A percentile compares a stretch with the other conserved stretches of the same genome.
phyloP scores from a whole-genome alignment of 352 stramenopile genomes.

The Globisporangium rhizosaccharum region DNA sequence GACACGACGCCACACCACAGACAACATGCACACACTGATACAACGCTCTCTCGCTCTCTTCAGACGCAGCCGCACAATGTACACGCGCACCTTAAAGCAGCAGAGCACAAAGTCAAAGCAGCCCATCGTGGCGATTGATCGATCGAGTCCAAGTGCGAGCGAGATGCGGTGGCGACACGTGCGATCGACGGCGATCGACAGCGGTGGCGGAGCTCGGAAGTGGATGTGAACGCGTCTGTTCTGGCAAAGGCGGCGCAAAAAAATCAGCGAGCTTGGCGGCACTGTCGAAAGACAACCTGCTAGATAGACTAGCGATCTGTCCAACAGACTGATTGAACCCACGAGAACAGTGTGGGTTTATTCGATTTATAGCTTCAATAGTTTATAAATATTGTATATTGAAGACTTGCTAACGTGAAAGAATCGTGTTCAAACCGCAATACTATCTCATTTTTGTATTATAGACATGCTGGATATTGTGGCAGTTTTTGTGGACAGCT shows the following conservation, averaged over 20 bases:
- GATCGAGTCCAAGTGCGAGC: not conserved
- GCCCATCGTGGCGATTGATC: constrained; percentile 27
- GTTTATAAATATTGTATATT: not conserved
- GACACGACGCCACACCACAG: not conserved
- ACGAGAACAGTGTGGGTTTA: too few relatives aligned
- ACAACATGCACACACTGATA: too few relatives aligned
- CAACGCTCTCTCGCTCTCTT: too few relatives aligned
- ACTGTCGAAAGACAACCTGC: not conserved
- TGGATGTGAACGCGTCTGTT: not conserved
- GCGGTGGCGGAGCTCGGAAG: not conserved
- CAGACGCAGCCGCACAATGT: not conserved
- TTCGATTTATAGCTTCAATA: not conserved
- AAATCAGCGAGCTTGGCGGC: constrained; percentile 4
- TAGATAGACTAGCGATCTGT: not conserved
- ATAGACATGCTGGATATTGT: too few relatives aligned
- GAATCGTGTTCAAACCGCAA: too few relatives aligned
- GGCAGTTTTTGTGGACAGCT: too few relatives aligned
- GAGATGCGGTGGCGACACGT: not conserved
- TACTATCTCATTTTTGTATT: too few relatives aligned
- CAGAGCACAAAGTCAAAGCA: constrained; percentile 61
- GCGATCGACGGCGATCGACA: not conserved
- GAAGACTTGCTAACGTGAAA: too few relatives aligned
- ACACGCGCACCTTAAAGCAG: constrained; percentile 48
- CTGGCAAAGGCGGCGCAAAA: constrained; percentile 1
- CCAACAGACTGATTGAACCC: too few relatives aligned